Conservation (phyloP, 345 rosid species). For the Pugionium dolabratum region DNA sequence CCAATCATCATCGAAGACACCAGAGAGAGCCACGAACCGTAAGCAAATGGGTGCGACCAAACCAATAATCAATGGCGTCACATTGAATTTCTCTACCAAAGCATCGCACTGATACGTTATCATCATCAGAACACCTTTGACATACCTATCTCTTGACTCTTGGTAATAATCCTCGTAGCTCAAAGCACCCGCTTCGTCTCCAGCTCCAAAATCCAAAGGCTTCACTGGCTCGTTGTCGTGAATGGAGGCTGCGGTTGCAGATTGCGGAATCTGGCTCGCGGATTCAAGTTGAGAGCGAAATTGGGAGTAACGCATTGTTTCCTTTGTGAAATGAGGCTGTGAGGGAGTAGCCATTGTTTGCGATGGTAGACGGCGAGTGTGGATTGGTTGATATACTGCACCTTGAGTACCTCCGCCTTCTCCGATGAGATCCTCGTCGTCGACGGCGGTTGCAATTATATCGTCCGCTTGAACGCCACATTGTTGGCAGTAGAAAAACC, state of each 20-base stretch:
- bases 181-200: not conserved
- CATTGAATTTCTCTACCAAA: slow-evolving; percentile 57
- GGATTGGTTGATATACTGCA: slow-evolving; percentile 45
- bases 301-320: slow-evolving; percentile 37
- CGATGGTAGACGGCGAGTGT: slow-evolving; percentile 35
- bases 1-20: slow-evolving; percentile 57
- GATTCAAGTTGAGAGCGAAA: slow-evolving; percentile 47
- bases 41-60: slow-evolving; percentile 60
- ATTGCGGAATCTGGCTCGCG: not conserved
- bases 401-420: slow-evolving; percentile 47
- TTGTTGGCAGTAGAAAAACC: slow-evolving; percentile 55
- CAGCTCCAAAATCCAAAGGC: slow-evolving; percentile 56
- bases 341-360: slow-evolving; percentile 23
- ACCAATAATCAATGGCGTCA: slow-evolving; percentile 60
- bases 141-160: slow-evolving; percentile 72
- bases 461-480: slow-evolving; percentile 53
- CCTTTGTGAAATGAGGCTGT: slow-evolving; percentile 26
- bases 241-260: not conserved
- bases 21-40: slow-evolving; percentile 51
- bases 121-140: slow-evolving; percentile 70
- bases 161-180: slow-evolving; percentile 59
- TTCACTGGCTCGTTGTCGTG: slow-evolving; percentile 42
- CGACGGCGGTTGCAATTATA: slow-evolving; percentile 59
- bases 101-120: slow-evolving; percentile 74
- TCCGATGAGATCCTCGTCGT: slow-evolving; percentile 57